Percentiles rank a stretch among this genome's conserved stretches.
Conservation (phyloP, 176 grass and related monocot genomes). For the Phoenix dactylifera region DNA sequence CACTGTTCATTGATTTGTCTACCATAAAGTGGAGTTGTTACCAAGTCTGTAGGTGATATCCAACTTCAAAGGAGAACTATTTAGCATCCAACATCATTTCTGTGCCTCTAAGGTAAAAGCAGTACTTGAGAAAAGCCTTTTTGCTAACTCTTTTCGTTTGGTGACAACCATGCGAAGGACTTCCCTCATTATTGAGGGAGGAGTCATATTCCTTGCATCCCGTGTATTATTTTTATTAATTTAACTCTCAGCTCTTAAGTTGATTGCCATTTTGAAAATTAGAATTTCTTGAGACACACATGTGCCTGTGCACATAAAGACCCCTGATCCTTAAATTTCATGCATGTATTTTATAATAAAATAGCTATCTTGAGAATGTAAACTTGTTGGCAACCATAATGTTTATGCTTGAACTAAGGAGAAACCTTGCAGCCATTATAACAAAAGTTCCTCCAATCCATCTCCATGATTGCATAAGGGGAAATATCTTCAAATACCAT, state of each 20-base stretch:
- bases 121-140: slow-evolving; percentile 40
- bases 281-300: no score
- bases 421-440: no score
- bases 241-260: not conserved
- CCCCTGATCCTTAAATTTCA: no score
- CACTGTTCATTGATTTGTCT: slow-evolving; percentile 70
- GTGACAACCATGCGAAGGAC: slow-evolving; percentile 52
- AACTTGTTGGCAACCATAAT: no score
- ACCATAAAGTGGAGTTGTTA: slow-evolving; percentile 54
- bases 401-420: no score
- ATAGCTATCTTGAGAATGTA: no score
- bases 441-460: no score
- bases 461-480: no score
- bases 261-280: not conserved
- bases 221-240: slow-evolving; percentile 23
- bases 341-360: no score
- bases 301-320: no score
- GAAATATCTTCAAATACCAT: no score
- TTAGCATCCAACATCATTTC: slow-evolving; percentile 16
- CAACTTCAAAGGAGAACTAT: slow-evolving; percentile 37
- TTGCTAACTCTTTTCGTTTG: slow-evolving; percentile 41
- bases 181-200: slow-evolving; percentile 69
- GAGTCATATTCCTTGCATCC: slow-evolving; percentile 56
- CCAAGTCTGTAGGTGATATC: slow-evolving; percentile 61
- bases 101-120: slow-evolving; percentile 47